These are phyloP conservation scores for Cyberlindnera meyerae DNA, from an alignment of 805 yeast species.

Conservation along the genomic window DNA sequence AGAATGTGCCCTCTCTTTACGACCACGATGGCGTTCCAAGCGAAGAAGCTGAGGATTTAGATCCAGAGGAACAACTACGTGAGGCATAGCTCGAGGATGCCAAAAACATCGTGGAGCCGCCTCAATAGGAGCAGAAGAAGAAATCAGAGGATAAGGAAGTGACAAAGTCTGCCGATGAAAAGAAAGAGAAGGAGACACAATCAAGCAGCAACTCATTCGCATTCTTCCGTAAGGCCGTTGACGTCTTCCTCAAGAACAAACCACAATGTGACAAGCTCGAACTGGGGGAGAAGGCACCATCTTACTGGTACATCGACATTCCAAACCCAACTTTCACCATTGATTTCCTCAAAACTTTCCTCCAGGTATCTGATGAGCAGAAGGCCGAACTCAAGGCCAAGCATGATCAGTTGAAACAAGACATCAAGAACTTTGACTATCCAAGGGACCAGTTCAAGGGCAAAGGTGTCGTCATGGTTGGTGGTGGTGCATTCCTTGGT, in stretches of 20 bases:
- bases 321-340: slow-evolving; percentile 26
- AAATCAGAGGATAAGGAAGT: too few species aligned
- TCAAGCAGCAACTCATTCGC: neutral
- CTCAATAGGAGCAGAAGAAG: too few species aligned
- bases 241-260: slow-evolving; percentile 19
- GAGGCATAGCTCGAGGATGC: slow-evolving; percentile 4
- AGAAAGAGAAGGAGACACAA: neutral
- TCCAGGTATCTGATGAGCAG: slow-evolving; percentile 19
- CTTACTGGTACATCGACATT: slow-evolving; percentile 24
- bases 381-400: slow-evolving; percentile 16
- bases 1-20: too few species aligned
- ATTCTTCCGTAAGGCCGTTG: slow-evolving; percentile 19
- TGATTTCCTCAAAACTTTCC: slow-evolving; percentile 17
- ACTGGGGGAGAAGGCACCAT: slow-evolving; percentile 23
- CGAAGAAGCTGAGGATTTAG: neutral
- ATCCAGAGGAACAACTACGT: neutral
- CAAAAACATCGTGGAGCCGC: too few species aligned
- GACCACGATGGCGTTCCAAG: too few species aligned
- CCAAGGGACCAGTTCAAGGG: slow-evolving; percentile 23
- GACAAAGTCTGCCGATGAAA: too few species aligned
- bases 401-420: slow-evolving; percentile 19
- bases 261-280: slow-evolving; percentile 18
- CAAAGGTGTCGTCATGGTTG: slow-evolving; percentile 34
- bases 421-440: slow-evolving; percentile 14
- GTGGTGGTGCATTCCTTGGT: slow-evolving; percentile 42